Evolutionary conservation across 371 early-diverging fungal genomes (phyloP).

Genomic region (Mucor ambiguus): DNA sequence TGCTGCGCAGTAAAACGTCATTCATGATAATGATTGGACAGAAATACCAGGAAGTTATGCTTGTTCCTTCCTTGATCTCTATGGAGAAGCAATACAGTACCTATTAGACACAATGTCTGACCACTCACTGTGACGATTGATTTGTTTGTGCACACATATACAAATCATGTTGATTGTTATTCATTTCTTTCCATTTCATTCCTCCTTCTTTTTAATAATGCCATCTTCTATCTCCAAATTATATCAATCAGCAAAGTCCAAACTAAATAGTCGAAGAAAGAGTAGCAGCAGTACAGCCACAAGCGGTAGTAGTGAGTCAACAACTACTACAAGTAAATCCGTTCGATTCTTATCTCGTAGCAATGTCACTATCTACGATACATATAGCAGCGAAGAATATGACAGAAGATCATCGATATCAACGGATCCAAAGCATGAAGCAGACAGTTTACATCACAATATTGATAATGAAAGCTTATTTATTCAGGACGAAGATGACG

Average conservation of each 20-base stretch:
- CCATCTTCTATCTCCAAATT: conserved; percentile 21
- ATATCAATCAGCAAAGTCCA: conserved; percentile 19
- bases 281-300: background rate
- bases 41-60: background rate
- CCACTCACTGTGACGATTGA: background rate
- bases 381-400: conserved; percentile 28
- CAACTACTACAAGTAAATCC: conserved; percentile 11
- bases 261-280: conserved; percentile 11
- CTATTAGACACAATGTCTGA: background rate
- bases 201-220: background rate
- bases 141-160: background rate
- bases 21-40: background rate
- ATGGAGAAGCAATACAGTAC: background rate
- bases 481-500: conserved; percentile 8
- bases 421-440: conserved; percentile 7
- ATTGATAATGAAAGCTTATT: background rate
- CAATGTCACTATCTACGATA: conserved; percentile 21
- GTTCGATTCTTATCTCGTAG: conserved; percentile 21
- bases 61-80: background rate
- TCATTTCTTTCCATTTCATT: background rate
- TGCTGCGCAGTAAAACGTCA: background rate
- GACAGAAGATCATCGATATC: conserved; percentile 24
- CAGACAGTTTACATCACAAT: conserved; percentile 9
- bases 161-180: background rate
- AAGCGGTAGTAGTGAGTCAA: background rate